Evolutionary conservation across 2,329 filamentous ascomycete genomes (phyloP), one percentile per base, ranked within the genome.

Genomic region (Camillea tinctor): DNA sequence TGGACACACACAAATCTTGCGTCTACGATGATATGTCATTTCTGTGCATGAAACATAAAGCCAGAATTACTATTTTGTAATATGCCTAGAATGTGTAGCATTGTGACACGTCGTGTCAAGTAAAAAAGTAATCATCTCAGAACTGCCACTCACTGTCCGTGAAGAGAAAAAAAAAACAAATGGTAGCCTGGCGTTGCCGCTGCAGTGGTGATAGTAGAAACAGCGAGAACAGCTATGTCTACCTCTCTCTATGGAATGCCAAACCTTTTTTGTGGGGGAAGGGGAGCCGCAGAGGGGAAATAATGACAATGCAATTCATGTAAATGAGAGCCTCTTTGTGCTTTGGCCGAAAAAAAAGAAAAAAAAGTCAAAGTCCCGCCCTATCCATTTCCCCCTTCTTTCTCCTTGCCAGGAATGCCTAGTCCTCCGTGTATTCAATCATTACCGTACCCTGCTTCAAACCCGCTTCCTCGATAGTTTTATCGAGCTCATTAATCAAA

Each of bases 371-470:
- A 30, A 30, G 26, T 30, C 2, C 26, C 26, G 8, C 8, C 26
- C 26, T 11, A 30, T 11, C 26, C 26, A 17, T 15, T 13, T 13
- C 11, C 1, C 36, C 36, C 36, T 44, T 7, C 36, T 19, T 51
- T n/a, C 22, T 17, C 21, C 20, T 30, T 30, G n/a, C n/a, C 26
- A 11, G 26, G 26, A 21, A 54, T 23, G 15, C 59, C 68, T 72
- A 79, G 11, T 84, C 81, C 74, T 91, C 88, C 59, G 91, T 76
- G 71, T 93, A 96, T 75, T 97, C 95, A 67, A 99, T 89, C 92
- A 97, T 97, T 7, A 99, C 89, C 0, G 93, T 97, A 3, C 90
- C 93, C 71, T 96, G 94, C 80, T 95, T 96, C 68, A 99, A 76
- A 0, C 93, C 92, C 0, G 90, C 92, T 71, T 92, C 89, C 66